phyloP scores from a whole-genome alignment of 495 filamentous ascomycete genomes.

The Penicillium robsamsonii region DNA sequence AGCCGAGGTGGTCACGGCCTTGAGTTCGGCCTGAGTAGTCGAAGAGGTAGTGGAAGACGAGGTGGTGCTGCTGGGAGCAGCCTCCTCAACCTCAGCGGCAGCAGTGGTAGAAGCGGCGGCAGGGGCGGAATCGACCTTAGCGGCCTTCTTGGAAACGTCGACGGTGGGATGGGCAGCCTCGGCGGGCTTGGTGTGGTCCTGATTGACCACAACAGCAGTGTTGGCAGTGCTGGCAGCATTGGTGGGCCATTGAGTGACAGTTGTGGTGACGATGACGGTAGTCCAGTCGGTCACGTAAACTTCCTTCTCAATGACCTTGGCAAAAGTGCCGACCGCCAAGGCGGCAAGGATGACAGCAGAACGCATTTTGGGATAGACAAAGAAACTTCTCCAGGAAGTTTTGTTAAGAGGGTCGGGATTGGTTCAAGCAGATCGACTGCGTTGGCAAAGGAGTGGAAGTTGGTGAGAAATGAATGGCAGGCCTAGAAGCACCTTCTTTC shows the following conservation, averaged over 20 bases:
- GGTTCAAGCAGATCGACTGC: constrained; percentile 44
- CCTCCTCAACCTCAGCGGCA: constrained; percentile 14
- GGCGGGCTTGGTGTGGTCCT: constrained; percentile 14
- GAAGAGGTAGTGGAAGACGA: constrained; percentile 15
- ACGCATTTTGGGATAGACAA: constrained; percentile 56
- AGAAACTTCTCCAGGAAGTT: constrained; percentile 46
- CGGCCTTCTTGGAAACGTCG: constrained; percentile 23
- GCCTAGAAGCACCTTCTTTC: constrained; percentile 34
- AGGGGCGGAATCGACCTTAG: constrained; percentile 20
- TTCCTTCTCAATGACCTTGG: constrained; percentile 56
- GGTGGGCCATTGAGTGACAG: constrained; percentile 50
- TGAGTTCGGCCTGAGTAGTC: background rate
- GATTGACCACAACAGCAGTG: constrained; percentile 9
- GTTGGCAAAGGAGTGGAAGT: constrained; percentile 26
- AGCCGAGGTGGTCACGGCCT: constrained; percentile 27
- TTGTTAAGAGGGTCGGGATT: constrained; percentile 8
- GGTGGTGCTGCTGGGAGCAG: constrained; percentile 20
- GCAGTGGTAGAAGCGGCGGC: constrained; percentile 1
- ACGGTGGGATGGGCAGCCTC: constrained; percentile 10
- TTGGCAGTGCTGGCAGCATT: constrained; percentile 21
- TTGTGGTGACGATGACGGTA: constrained; percentile 59
- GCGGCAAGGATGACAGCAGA: constrained; percentile 60
- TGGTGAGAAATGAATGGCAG: constrained; percentile 41
- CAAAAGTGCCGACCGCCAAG: constrained; percentile 60
- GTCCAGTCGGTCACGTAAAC: constrained; percentile 55